phyloP scores from a whole-genome alignment of 75 land plant species.

The Cryptomeria japonica region DNA sequence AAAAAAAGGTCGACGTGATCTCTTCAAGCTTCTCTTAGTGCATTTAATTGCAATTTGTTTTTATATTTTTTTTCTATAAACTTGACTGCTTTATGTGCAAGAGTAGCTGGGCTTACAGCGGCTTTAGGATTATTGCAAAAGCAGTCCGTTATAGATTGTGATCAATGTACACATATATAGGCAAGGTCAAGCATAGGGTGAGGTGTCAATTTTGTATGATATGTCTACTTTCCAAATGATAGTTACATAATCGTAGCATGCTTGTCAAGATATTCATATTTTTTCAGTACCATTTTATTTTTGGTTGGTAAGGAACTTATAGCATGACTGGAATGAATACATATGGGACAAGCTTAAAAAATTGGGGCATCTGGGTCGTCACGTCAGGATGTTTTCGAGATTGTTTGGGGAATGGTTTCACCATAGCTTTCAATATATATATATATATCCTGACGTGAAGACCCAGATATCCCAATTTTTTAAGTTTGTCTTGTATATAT shows the following conservation, averaged over 20 bases:
- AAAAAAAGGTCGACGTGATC: not conserved
- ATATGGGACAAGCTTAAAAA: not conserved
- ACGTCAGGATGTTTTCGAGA: not conserved
- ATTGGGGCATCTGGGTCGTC: not conserved
- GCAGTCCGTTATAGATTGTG: not conserved
- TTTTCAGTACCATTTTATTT: not conserved
- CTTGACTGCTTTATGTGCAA: not conserved
- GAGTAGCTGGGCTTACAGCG: slow-evolving; percentile 1
- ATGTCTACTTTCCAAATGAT: not conserved
- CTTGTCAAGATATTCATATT: not conserved
- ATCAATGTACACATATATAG: not conserved
- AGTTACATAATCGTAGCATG: not conserved
- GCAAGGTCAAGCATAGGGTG: not conserved
- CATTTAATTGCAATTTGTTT: slow-evolving; percentile 8
- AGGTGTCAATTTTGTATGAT: not conserved
- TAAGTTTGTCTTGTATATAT: no score
- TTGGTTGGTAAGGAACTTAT: not conserved
- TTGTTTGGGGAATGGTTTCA: not conserved
- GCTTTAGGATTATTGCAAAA: slow-evolving; percentile 1
- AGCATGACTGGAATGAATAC: not conserved
- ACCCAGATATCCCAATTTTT: no score
- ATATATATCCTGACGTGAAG: no score
- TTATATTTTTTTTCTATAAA: not conserved
- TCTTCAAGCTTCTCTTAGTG: not conserved
- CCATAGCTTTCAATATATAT: no score